Percentiles rank a stretch among this genome's conserved stretches.
Evolutionary conservation across 306 rosid genomes (phyloP).

Genomic region (Prunus salicina): DNA sequence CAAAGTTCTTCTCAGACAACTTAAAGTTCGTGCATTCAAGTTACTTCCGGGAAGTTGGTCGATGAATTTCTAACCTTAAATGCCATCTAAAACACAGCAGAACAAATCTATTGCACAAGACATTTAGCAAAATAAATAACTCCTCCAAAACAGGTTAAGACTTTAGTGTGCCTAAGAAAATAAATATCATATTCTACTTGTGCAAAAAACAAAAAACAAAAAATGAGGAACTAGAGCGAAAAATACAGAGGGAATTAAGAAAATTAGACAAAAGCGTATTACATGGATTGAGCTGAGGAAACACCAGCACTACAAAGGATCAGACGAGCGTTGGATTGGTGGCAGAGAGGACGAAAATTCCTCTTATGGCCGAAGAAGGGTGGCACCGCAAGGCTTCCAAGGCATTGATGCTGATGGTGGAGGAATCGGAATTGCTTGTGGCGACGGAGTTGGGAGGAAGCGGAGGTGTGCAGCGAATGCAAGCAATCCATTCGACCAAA

Average conservation of each 20-base stretch:
- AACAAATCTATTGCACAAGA: background rate
- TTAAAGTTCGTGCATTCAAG: background rate
- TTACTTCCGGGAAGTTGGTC: background rate
- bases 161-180: background rate
- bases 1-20: background rate
- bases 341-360: slow-evolving; percentile 14
- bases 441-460: slow-evolving; percentile 18
- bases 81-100: background rate
- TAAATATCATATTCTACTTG: background rate
- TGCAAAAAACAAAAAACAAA: background rate
- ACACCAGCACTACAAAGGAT: slow-evolving; percentile 22
- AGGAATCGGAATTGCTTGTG: slow-evolving; percentile 26
- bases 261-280: background rate
- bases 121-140: background rate
- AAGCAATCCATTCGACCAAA: slow-evolving; percentile 35
- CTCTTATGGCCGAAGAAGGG: slow-evolving; percentile 8
- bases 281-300: slow-evolving; percentile 33
- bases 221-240: background rate
- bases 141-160: background rate
- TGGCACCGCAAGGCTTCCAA: slow-evolving; percentile 5
- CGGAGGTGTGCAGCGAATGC: slow-evolving; percentile 33
- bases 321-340: background rate
- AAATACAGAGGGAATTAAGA: background rate
- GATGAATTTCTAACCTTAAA: background rate
- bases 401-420: slow-evolving; percentile 8